phyloP scores from a whole-genome alignment of 148 eudicot genomes.

The Polygonum aviculare region DNA sequence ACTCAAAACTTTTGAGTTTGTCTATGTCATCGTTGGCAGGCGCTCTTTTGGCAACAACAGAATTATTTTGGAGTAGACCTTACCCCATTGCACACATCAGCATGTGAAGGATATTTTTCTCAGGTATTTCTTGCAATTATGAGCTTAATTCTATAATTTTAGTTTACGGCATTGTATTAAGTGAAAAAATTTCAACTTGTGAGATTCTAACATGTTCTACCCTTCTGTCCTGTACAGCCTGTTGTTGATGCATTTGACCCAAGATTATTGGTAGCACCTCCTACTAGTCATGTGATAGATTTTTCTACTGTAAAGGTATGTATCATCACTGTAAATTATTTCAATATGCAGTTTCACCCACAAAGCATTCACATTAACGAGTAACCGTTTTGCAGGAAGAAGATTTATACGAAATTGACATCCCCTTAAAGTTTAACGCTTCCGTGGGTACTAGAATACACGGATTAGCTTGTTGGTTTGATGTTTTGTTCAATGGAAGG shows the following conservation, averaged over 20 bases:
- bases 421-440: slow-evolving; percentile 70
- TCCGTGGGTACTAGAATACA: slow-evolving; percentile 87
- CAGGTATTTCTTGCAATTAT: slow-evolving; percentile 37
- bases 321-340: neutral
- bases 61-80: slow-evolving; percentile 97
- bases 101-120: slow-evolving; percentile 87
- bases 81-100: slow-evolving; percentile 73
- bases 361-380: neutral
- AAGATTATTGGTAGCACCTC: slow-evolving; percentile 88
- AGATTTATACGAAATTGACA: slow-evolving; percentile 79
- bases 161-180: neutral
- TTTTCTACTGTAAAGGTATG: slow-evolving; percentile 72
- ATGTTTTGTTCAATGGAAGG: slow-evolving; percentile 96
- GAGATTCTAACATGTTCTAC: slow-evolving; percentile 7
- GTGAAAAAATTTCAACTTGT: neutral
- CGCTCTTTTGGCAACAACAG: slow-evolving; percentile 98
- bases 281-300: slow-evolving; percentile 71
- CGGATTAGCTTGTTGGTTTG: slow-evolving; percentile 99
- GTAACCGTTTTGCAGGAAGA: slow-evolving; percentile 63
- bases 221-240: slow-evolving; percentile 46
- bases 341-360: neutral
- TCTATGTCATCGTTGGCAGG: slow-evolving; percentile 31
- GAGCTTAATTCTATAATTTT: neutral
- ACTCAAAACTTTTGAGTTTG: neutral
- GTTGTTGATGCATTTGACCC: slow-evolving; percentile 99